Base-by-base conservation (phyloP, 331 rosid species). In the Cydonia oblonga region DNA sequence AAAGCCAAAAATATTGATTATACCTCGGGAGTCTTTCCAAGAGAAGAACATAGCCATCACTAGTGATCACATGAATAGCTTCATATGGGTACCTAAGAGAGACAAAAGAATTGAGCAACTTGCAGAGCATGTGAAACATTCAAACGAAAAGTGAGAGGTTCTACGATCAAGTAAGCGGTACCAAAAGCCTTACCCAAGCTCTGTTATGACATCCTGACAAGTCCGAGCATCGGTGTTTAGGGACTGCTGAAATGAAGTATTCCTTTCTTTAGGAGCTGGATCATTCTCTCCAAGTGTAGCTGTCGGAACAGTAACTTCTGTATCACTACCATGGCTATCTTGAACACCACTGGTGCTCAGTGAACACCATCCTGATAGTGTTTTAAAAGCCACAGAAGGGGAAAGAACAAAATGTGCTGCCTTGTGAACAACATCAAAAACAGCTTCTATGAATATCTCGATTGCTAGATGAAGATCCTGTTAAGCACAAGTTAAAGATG, bases 11-110 rank as follows among this genome's bases (percentile, higher is more conserved):
- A 62, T 4, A 70, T 58, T 9, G 28, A 40, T 53, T 54, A 67
- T 83, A 93, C 98, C 98, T 87, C 49, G 98, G 98, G 51, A 93
- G 90, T 81, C 98, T 87, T 90, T 93, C 97, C 87, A 93, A 77
- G 59, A 87, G 93, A 78, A 93, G 90, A 81, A 93, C 86, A 89
- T 93, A 93, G 60, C 98, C 98, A 78, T 93, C 98, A 35, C 84
- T 79, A 67, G 98, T 93, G 70, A 86, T 78, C 77, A 93, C 98
- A 71, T 59, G 88, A 75, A 90, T 90, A 62, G 93, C 98, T 85
- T 93, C 97, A 32, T 93, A 93, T 25, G 98, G 97, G 75, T 93
- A 93, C 78, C 98, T 90, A 77, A 46, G 53, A 78, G 3, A 68
- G 49, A 70, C 35, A 71, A 52, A 63, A 40, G 24, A 66, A 59